These are phyloP conservation scores for Rhizomucor pusillus DNA, from an alignment of 371 early-diverging fungal species.

Conservation along the genomic window DNA sequence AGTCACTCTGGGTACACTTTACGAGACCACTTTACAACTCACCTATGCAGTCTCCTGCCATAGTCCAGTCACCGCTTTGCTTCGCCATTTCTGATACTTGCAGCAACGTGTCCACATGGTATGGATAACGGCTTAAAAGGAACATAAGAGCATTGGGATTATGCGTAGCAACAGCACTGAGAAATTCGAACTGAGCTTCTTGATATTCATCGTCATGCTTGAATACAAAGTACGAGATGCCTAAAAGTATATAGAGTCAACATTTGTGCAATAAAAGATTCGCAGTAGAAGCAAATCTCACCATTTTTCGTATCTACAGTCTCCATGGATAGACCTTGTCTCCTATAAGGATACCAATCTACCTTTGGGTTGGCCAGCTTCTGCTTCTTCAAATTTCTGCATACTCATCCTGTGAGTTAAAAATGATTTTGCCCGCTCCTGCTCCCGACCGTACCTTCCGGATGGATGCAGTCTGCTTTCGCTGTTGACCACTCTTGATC, in stretches of 20 bases:
- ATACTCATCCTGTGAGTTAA: neutral
- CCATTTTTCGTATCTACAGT: slow-evolving; percentile 50
- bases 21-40: neutral
- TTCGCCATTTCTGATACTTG: slow-evolving; percentile 84
- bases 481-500: slow-evolving; percentile 71
- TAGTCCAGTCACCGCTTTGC: slow-evolving; percentile 74
- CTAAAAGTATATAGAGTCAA: too few relatives aligned
- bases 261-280: slow-evolving; percentile 6
- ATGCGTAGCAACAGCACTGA: slow-evolving; percentile 69
- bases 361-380: slow-evolving; percentile 72
- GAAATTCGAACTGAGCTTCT: slow-evolving; percentile 70
- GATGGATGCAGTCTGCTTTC: slow-evolving; percentile 46
- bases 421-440: neutral
- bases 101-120: slow-evolving; percentile 81
- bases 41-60: slow-evolving; percentile 78
- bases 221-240: slow-evolving; percentile 54
- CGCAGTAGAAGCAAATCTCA: slow-evolving; percentile 4
- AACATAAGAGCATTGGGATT: slow-evolving; percentile 73
- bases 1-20: too few relatives aligned
- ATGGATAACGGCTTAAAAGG: slow-evolving; percentile 75
- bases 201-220: slow-evolving; percentile 72
- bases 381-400: slow-evolving; percentile 49
- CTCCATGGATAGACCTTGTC: slow-evolving; percentile 77
- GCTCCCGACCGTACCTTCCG: slow-evolving; percentile 14
- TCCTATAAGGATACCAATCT: slow-evolving; percentile 73